These are phyloP conservation scores for Aspergillus baeticus DNA, from an alignment of 495 filamentous ascomycete species.

Conservation along the genomic window DNA sequence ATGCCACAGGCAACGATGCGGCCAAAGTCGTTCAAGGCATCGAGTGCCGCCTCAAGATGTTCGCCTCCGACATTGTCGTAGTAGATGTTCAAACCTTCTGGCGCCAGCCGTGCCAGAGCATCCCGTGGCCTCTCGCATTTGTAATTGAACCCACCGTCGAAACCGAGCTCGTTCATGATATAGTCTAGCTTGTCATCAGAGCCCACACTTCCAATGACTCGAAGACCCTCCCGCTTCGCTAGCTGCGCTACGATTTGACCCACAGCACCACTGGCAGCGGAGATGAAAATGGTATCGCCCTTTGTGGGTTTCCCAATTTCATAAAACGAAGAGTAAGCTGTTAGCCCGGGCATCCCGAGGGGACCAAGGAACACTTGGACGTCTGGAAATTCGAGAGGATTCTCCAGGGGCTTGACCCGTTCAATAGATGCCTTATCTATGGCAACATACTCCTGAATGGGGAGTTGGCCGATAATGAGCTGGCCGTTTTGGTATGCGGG, in stretches of 20 bases:
- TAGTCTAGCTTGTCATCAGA: constrained; percentile 69
- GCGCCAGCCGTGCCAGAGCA: constrained; percentile 72
- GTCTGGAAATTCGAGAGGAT: constrained; percentile 45
- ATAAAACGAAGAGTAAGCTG: constrained; percentile 77
- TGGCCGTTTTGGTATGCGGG: constrained; percentile 64
- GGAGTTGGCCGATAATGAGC: constrained; percentile 55
- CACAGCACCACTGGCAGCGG: constrained; percentile 78
- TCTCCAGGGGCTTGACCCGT: constrained; percentile 36
- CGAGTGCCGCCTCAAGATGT: constrained; percentile 75
- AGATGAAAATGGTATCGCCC: constrained; percentile 87
- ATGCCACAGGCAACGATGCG: constrained; percentile 68
- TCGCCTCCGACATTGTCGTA: constrained; percentile 94
- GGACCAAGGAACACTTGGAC: constrained; percentile 61
- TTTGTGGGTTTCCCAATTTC: constrained; percentile 82
- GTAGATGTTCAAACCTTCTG: constrained; percentile 89
- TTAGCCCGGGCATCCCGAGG: constrained; percentile 85
- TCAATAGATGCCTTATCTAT: constrained; percentile 28
- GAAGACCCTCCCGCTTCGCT: constrained; percentile 83
- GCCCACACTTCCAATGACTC: constrained; percentile 75
- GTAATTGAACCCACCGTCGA: constrained; percentile 75
- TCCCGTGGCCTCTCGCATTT: constrained; percentile 68
- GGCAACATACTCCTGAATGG: constrained; percentile 60
- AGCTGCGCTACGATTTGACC: constrained; percentile 82
- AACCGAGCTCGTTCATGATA: constrained; percentile 62
- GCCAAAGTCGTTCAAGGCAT: constrained; percentile 66